A percentile compares a stretch with the other conserved stretches of the same genome.
These are phyloP conservation scores for Austroboletus rostrupii DNA, from an alignment of 1,284 basidiomycete genomes.

Conservation along the genomic window DNA sequence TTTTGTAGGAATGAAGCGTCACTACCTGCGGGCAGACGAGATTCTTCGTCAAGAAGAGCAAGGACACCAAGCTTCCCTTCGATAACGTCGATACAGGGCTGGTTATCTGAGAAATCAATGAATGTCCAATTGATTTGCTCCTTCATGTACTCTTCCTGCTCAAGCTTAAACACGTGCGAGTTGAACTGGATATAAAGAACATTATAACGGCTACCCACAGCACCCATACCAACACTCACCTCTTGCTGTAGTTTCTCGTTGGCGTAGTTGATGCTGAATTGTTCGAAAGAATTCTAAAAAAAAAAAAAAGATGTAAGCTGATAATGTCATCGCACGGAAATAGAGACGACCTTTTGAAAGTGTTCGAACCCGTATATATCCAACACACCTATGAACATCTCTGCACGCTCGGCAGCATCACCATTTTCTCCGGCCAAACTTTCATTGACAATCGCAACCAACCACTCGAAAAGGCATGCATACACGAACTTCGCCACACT, in stretches of 20 bases:
- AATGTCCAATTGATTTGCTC: constrained; percentile 99
- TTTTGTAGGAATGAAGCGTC: constrained; percentile 95
- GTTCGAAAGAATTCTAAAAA: constrained; percentile 90
- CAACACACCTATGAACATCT: constrained; percentile 98
- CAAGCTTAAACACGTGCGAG: constrained; percentile 98
- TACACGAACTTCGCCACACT: constrained; percentile 99
- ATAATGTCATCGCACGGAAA: neutral
- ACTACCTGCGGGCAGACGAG: constrained; percentile 90
- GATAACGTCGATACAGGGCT: constrained; percentile 97
- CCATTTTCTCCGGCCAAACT: constrained; percentile 89
- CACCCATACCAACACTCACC: constrained; percentile 40
- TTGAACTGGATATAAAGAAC: constrained; percentile 65
- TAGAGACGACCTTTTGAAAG: constrained; percentile 75
- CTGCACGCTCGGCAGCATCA: constrained; percentile 79
- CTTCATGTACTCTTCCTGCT: constrained; percentile 98
- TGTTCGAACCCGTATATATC: constrained; percentile 98
- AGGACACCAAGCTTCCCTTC: constrained; percentile 96
- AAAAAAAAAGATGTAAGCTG: constrained; percentile 6
- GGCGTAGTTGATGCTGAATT: constrained; percentile 99
- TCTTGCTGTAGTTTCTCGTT: constrained; percentile 98
- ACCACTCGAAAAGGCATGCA: constrained; percentile 98
- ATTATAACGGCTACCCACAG: constrained; percentile 15
- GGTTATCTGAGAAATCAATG: constrained; percentile 99
- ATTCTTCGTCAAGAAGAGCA: constrained; percentile 95
- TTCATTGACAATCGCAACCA: constrained; percentile 96